These are phyloP conservation scores for Candida coquimbonensis DNA, from an alignment of 805 yeast genomes.

Conservation along the genomic window DNA sequence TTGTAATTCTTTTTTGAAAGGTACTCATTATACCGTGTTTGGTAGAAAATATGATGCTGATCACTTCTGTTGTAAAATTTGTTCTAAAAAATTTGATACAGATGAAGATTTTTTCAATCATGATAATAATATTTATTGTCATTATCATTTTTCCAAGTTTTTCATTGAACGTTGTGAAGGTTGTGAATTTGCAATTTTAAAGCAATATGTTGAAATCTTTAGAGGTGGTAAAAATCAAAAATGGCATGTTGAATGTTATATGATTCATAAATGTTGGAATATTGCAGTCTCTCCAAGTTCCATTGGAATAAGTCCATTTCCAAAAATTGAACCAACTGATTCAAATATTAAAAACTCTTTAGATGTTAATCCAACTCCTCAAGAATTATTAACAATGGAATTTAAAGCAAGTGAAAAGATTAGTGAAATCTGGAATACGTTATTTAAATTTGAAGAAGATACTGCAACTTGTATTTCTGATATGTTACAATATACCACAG, in stretches of 20 bases:
- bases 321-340: slow-evolving; percentile 20
- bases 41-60: slow-evolving; percentile 91
- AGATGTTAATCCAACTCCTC: slow-evolving; percentile 34
- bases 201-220: slow-evolving; percentile 88
- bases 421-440: slow-evolving; percentile 71
- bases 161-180: slow-evolving; percentile 92
- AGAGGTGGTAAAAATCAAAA: slow-evolving; percentile 89
- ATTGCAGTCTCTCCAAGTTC: slow-evolving; percentile 63
- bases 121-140: slow-evolving; percentile 77
- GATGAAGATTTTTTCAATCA: slow-evolving; percentile 92
- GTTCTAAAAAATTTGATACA: slow-evolving; percentile 79
- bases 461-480: slow-evolving; percentile 86
- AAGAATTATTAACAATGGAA: slow-evolving; percentile 51
- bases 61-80: slow-evolving; percentile 87
- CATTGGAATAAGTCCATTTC: slow-evolving; percentile 37
- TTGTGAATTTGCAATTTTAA: slow-evolving; percentile 82
- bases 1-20: slow-evolving; percentile 81
- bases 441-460: slow-evolving; percentile 85
- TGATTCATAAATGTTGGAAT: slow-evolving; percentile 96
- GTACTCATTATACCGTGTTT: slow-evolving; percentile 89
- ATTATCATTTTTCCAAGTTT: slow-evolving; percentile 80
- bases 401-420: slow-evolving; percentile 54
- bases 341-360: slow-evolving; percentile 17
- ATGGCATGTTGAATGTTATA: slow-evolving; percentile 99
- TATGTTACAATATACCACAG: slow-evolving; percentile 81